Base-by-base conservation (phyloP, 768 basidiomycete species). In the Lactarius sanguifluus region DNA sequence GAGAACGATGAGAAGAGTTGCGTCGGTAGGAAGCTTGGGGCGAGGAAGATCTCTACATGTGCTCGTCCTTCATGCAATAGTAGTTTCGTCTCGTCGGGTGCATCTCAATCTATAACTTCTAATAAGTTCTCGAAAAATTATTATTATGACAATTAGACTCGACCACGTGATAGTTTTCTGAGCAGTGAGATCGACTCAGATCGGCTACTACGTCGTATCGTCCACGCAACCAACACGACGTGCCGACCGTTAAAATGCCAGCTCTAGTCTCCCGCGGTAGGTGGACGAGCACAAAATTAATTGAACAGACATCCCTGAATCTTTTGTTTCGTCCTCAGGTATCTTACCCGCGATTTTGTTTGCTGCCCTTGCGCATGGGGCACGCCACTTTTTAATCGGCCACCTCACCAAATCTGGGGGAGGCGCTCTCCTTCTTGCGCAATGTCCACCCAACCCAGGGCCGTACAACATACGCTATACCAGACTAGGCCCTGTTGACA, bases 1-100 rank as follows among this genome's bases (percentile, higher is more conserved):
- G 70, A 66, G 77, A 77, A 57, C 70, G 69, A 41, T 78, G 65
- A 74, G n/a, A 32, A 18, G 41, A 55, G 32, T 45, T 8, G 43
- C 18, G 47, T 30, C 34, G 36, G 47, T 38, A 52, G 38, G 64
- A 38, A n/a, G 23, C 9, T 47, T 55, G 15, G 16, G 25, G 23
- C 13, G 50, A 57, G 32, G 34, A 30, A 34, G 57, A 47, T n/a
- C 56, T 47, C 36, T 41, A 5, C 43, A 59, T 38, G 23, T 40
- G 16, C 23, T 41, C 23, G 15, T 58, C 36, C 30, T 32, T 32
- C 30, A 16, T 9, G 54, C 54, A 30, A 34, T 8, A 9, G 34
- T 47, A n/a, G 3, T 23, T 47, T 45, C 45, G 12, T n/a, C 20
- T 23, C 9, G 34, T 36, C 34, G 32, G 32, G 32, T 40, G 10